phyloP scores from a whole-genome alignment of 176 grass and related monocot genomes.

The Avena eriantha region DNA sequence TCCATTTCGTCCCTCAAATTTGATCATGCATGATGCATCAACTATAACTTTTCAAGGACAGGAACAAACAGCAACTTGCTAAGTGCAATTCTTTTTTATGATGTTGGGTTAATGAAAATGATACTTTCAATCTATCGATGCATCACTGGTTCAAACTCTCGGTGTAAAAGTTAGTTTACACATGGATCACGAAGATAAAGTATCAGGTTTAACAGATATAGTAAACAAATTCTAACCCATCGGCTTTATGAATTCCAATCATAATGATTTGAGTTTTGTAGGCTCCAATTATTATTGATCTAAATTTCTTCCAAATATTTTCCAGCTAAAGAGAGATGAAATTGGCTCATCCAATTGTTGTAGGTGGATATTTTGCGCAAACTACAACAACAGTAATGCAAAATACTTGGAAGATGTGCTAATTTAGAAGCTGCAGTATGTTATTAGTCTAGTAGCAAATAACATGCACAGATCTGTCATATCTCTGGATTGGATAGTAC shows the following conservation, averaged over 20 bases:
- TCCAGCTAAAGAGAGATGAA: constrained; percentile 4
- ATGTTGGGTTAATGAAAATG: not conserved
- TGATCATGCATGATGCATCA: not conserved
- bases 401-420: not conserved
- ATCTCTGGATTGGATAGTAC: constrained; percentile 17
- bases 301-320: constrained; percentile 7
- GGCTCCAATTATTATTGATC: not conserved
- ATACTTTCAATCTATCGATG: constrained; percentile 22
- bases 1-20: constrained; percentile 18
- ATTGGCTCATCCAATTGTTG: constrained; percentile 2
- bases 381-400: not conserved
- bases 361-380: constrained; percentile 13
- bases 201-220: not conserved
- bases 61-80: not conserved
- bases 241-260: not conserved
- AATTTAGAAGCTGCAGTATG: constrained; percentile 12
- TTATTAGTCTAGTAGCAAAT: not conserved
- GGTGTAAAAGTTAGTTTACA: not conserved
- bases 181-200: not conserved
- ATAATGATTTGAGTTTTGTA: constrained; percentile 3
- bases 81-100: constrained; percentile 21
- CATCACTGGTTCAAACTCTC: not conserved
- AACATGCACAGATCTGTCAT: not conserved
- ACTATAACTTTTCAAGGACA: not conserved
- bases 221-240: constrained; percentile 29